A percentile compares a stretch with the other conserved stretches of the same genome.
Evolutionary conservation across 108 stramenopile species (phyloP).

Genomic region (Skeletonema tropicum): DNA sequence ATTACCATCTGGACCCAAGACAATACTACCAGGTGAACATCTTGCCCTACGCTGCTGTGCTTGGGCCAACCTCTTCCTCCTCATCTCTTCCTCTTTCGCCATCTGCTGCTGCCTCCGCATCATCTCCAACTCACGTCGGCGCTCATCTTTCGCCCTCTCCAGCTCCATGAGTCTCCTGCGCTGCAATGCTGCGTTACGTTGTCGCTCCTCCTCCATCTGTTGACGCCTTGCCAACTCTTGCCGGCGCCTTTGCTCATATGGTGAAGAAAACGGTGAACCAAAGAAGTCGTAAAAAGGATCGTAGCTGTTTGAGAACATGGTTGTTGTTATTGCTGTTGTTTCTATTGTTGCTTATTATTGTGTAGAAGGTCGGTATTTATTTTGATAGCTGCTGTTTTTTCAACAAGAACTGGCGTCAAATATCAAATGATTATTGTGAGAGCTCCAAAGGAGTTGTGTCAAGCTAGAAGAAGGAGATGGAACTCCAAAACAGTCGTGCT

Average conservation of each 20-base stretch:
- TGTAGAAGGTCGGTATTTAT: background rate
- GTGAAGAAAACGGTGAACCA: background rate
- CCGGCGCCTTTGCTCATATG: background rate
- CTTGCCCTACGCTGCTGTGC: background rate
- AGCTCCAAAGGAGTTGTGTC: background rate
- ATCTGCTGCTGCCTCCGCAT: slow-evolving; percentile 6
- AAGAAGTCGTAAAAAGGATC: slow-evolving; percentile 1
- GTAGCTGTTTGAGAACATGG: background rate
- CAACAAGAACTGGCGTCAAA: background rate
- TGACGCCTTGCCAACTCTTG: slow-evolving; percentile 13
- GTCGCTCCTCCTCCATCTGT: slow-evolving; percentile 1
- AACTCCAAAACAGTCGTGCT: background rate
- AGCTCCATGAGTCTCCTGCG: background rate
- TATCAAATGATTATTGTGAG: background rate
- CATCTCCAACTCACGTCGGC: slow-evolving; percentile 4
- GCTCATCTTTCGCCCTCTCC: background rate
- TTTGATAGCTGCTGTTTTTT: background rate
- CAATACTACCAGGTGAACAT: background rate
- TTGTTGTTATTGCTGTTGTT: background rate
- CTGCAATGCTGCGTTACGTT: background rate
- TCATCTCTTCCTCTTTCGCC: slow-evolving; percentile 1
- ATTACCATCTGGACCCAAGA: background rate
- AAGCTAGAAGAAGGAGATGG: background rate
- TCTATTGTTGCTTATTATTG: background rate
- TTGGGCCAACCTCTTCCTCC: background rate